Evolutionary conservation across 139 green algal species (phyloP).

Genomic region (Chlorella ohadii): DNA sequence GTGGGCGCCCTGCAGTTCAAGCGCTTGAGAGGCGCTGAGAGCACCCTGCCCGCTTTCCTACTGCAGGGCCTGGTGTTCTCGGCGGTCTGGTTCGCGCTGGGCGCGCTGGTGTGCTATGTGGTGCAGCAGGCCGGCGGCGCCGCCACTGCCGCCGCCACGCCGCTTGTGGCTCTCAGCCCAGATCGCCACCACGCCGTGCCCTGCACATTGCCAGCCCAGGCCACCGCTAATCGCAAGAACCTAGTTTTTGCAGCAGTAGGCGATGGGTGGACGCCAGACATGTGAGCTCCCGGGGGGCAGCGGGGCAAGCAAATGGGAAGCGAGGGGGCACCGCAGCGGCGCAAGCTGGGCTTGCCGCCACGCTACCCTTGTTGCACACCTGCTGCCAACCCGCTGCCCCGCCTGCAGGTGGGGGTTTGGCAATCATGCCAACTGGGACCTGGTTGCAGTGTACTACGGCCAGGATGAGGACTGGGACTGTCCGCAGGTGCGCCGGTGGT

Average conservation of each 20-base stretch:
- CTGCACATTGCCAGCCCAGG: not conserved
- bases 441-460: constrained; percentile 25
- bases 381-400: too few species aligned
- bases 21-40: too few species aligned
- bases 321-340: too few species aligned
- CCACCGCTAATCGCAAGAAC: not conserved
- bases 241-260: constrained; percentile 29
- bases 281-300: not conserved
- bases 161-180: not conserved
- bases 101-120: not conserved
- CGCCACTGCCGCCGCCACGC: not conserved
- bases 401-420: not conserved
- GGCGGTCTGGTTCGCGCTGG: not conserved
- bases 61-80: not conserved
- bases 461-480: constrained; percentile 6
- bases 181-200: constrained; percentile 21
- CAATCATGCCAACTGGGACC: constrained; percentile 7
- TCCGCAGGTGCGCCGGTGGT: not conserved
- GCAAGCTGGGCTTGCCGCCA: too few species aligned
- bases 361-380: not conserved
- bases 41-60: not conserved
- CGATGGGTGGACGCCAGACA: not conserved
- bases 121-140: not conserved
- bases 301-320: not conserved
- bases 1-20: too few species aligned